These are phyloP conservation scores for Cornus florida DNA, from an alignment of 148 eudicot genomes.

Conservation along the genomic window DNA sequence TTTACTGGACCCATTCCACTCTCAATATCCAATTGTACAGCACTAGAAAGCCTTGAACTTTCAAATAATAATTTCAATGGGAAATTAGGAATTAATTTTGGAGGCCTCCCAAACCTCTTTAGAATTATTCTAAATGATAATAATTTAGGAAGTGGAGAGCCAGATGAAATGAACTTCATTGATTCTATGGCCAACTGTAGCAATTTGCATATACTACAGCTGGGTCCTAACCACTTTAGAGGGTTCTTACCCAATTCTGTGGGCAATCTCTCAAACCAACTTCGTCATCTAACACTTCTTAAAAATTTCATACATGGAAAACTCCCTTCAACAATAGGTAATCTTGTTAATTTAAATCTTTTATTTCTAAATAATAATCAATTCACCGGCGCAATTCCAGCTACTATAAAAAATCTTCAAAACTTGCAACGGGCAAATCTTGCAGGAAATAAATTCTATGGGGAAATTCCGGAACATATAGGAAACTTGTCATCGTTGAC, in stretches of 20 bases:
- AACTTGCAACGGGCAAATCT: background rate
- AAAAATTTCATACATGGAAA: background rate
- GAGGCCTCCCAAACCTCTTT: background rate
- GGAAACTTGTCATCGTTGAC: background rate
- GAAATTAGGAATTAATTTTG: background rate
- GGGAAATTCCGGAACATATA: background rate
- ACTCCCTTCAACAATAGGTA: background rate
- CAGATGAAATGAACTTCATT: constrained; percentile 2
- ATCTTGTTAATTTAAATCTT: background rate
- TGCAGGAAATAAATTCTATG: background rate
- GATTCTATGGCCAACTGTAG: background rate
- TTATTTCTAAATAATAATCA: background rate
- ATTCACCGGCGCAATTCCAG: background rate
- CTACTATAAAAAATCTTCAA: no score
- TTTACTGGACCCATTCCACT: constrained; percentile 11
- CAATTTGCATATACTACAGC: background rate
- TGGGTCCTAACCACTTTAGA: background rate
- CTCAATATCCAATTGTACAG: constrained; percentile 4
- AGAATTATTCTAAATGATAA: background rate
- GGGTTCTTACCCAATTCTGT: background rate
- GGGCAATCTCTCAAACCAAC: background rate
- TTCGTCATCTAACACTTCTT: no score
- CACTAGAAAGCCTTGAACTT: background rate
- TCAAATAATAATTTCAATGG: background rate
- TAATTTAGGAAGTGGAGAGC: constrained; percentile 1